These are phyloP conservation scores for Fusarium sp. DNA, from an alignment of 2,329 filamentous ascomycete genomes.

Conservation along the genomic window DNA sequence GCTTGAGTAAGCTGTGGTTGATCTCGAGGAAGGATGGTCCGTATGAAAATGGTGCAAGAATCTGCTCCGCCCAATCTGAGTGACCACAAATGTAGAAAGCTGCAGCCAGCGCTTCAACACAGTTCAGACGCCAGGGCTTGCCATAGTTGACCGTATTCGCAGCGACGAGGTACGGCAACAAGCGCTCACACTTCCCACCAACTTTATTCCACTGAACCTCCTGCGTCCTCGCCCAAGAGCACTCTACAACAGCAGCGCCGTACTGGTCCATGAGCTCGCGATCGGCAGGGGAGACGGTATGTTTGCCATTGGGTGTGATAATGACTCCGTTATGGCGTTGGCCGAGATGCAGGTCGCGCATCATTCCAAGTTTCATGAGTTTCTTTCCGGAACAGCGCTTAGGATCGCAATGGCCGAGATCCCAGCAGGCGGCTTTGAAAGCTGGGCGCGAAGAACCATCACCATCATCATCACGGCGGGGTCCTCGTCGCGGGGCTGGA, in stretches of 20 bases:
- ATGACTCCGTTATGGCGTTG: constrained; percentile 93
- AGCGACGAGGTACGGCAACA: constrained; percentile 94
- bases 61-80: constrained; percentile 86
- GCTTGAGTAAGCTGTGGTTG: constrained; percentile 82
- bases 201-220: constrained; percentile 93
- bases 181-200: constrained; percentile 89
- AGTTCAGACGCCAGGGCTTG: constrained; percentile 93
- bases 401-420: constrained; percentile 95
- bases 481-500: constrained; percentile 61
- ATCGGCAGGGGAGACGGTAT: constrained; percentile 84
- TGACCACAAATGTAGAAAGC: constrained; percentile 95
- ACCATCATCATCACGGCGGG: constrained; percentile 56
- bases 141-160: constrained; percentile 98
- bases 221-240: constrained; percentile 91
- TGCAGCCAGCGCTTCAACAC: constrained; percentile 92
- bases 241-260: constrained; percentile 95
- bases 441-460: constrained; percentile 53
- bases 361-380: constrained; percentile 89
- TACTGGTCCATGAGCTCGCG: constrained; percentile 82
- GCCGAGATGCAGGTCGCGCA: constrained; percentile 91
- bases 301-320: constrained; percentile 94
- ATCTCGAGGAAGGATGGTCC: constrained; percentile 90
- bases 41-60: constrained; percentile 87
- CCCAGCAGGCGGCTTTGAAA: constrained; percentile 98
- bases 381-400: constrained; percentile 97